Conservation (phyloP, 2,329 filamentous ascomycete genomes). For the Magnaporthiopsis poae region DNA sequence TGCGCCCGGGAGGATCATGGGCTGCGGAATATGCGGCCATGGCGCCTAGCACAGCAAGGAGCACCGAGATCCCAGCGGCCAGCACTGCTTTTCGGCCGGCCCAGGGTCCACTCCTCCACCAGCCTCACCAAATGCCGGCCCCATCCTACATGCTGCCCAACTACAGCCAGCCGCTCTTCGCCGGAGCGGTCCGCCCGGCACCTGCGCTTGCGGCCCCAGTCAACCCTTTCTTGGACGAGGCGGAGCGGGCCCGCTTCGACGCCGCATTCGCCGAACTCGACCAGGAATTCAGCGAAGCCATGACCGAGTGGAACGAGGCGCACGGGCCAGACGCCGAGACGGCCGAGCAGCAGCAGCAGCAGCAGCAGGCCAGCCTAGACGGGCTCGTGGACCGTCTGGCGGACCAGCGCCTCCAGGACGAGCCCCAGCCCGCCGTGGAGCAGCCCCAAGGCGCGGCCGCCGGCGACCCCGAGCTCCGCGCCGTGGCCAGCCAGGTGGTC, state of each 20-base stretch:
- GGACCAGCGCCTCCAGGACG: slow-evolving; percentile 1
- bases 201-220: background rate
- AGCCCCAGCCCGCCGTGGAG: slow-evolving; percentile 11
- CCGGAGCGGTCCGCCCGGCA: background rate
- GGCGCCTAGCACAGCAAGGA: background rate
- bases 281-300: slow-evolving; percentile 11
- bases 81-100: background rate
- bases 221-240: slow-evolving; percentile 7
- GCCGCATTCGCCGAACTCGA: slow-evolving; percentile 13
- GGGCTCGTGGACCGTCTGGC: slow-evolving; percentile 24
- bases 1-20: slow-evolving; percentile 6
- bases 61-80: background rate
- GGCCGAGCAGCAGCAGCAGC: slow-evolving; percentile 1
- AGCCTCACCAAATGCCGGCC: too few relatives aligned
- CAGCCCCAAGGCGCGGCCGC: slow-evolving; percentile 14
- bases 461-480: slow-evolving; percentile 43
- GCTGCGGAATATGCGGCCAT: slow-evolving; percentile 11
- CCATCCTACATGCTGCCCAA: too few relatives aligned
- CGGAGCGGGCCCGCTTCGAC: slow-evolving; percentile 9
- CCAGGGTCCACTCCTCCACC: too few relatives aligned
- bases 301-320: slow-evolving; percentile 19
- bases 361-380: slow-evolving; percentile 11
- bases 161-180: too few relatives aligned
- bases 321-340: slow-evolving; percentile 21
- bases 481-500: slow-evolving; percentile 61